Evolutionary conservation across 345 rosid genomes (phyloP), one percentile per base, ranked within the genome.

Genomic region (Noccaea bulbosa): DNA sequence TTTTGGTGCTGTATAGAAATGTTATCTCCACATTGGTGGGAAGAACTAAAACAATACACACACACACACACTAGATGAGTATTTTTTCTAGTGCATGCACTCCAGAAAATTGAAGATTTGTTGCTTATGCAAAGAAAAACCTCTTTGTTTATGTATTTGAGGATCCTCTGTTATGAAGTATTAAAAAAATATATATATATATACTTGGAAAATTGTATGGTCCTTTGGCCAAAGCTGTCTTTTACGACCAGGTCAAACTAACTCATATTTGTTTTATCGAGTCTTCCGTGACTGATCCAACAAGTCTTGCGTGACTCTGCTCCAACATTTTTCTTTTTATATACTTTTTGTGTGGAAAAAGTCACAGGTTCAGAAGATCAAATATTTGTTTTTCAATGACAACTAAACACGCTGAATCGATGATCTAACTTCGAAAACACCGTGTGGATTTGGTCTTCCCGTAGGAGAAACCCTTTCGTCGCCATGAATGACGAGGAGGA

Each of bases 401-500:
- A 4, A 45, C 11, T 39, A 33, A 15, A 55, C 10, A 20, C 5
- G 32, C 7, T 1, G 55, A 53, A 5, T 43, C 38, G 22, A 43
- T 62, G 66, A 6, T 64, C 56, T 14, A 22, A 22, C 34, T 45
- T 6, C 3, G 6, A 11, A 46, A 64, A 65, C 14, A n/a, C 52
- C 37, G 24, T 49, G 1, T 48, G 5, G 58, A 22, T 50, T 65
- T 22, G 38, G 22, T 65, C 38, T 49, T 7, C 2, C 20, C 17
- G 7, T 20, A 48, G 11, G 24, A 35, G 45, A 64, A 50, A 65
- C 5, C 9, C 22, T 35, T 38, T 16, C 16, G 17, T 15, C 5
- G 27, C 66, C 66, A 54, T 43, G 71, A 54, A 43, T 5, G 51
- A 32, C 33, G 53, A 54, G 9, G 49, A 65, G 24, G 49, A 65